phyloP scores from a whole-genome alignment of 2,329 filamentous ascomycete species.

The Neopestalotiopsis sp. region DNA sequence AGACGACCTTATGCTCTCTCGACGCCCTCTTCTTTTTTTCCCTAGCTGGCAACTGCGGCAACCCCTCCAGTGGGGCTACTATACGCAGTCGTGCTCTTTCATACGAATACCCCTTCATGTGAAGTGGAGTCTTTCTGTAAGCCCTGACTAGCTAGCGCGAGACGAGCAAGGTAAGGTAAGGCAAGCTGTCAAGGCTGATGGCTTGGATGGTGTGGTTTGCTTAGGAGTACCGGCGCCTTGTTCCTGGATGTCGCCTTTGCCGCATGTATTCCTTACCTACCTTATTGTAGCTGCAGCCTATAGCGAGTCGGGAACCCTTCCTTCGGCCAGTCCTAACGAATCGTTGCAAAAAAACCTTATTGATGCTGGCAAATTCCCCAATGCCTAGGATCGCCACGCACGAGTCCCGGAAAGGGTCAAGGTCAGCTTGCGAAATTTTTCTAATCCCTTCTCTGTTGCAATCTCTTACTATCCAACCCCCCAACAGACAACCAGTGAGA shows the following conservation, averaged over 20 bases:
- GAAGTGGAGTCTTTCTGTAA: constrained; percentile 13
- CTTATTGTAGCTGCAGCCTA: not conserved
- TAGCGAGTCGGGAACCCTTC: constrained; percentile 8
- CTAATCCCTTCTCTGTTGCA: not conserved
- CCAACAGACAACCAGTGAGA: not conserved
- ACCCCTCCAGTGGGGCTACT: constrained; percentile 15
- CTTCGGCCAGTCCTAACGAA: constrained; percentile 6
- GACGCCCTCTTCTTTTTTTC: not conserved
- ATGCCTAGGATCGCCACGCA: not conserved
- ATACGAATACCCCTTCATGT: constrained; percentile 11
- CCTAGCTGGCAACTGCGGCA: constrained; percentile 15
- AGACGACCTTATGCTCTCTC: not conserved
- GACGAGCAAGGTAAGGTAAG: constrained; percentile 9
- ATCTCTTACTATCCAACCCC: not conserved
- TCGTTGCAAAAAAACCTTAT: constrained; percentile 10
- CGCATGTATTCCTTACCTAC: not conserved
- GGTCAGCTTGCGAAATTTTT: not conserved
- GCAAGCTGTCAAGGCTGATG: constrained; percentile 15
- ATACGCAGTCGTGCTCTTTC: constrained; percentile 8
- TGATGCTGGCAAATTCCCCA: not conserved
- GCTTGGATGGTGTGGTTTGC: not conserved
- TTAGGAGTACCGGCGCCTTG: not conserved
- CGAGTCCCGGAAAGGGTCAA: not conserved
- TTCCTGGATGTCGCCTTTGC: not conserved
- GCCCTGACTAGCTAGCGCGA: constrained; percentile 18